phyloP scores from a whole-genome alignment of 1,284 basidiomycete genomes.

The Polyporus tsugae region DNA sequence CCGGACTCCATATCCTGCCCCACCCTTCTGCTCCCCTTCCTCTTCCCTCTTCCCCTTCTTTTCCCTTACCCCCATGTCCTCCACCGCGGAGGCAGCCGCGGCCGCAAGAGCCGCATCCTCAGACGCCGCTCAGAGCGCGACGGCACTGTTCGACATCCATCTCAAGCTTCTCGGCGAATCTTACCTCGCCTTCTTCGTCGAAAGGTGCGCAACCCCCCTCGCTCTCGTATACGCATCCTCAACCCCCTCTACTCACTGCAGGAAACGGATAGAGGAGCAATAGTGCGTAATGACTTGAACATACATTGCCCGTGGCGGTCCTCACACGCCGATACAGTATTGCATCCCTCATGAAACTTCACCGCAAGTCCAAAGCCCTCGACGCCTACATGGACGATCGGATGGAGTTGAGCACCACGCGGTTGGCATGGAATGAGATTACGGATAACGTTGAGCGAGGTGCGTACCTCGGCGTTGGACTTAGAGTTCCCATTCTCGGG shows the following conservation, averaged over 20 bases:
- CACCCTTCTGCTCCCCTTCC: constrained; percentile 12
- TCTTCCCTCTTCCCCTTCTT: background rate
- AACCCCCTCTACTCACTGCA: constrained; percentile 43
- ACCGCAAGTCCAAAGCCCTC: constrained; percentile 71
- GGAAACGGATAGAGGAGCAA: constrained; percentile 82
- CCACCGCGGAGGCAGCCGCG: constrained; percentile 26
- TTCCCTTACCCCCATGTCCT: constrained; percentile 22
- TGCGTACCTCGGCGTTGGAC: constrained; percentile 41
- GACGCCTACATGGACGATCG: constrained; percentile 73
- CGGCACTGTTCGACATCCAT: constrained; percentile 76
- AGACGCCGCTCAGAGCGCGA: constrained; percentile 54
- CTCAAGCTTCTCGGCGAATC: constrained; percentile 76
- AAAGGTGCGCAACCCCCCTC: constrained; percentile 63
- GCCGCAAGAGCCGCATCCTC: constrained; percentile 19
- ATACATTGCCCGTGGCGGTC: background rate
- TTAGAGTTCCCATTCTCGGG: background rate
- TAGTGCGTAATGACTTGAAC: constrained; percentile 63
- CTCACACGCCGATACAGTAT: constrained; percentile 54
- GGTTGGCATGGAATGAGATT: constrained; percentile 83
- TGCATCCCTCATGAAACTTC: constrained; percentile 73
- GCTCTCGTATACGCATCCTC: constrained; percentile 17
- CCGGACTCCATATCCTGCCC: constrained; percentile 11
- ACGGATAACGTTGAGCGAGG: constrained; percentile 86
- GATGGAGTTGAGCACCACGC: constrained; percentile 59
- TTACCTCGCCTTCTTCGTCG: constrained; percentile 85